Percentiles rank a stretch among this genome's conserved stretches.
phyloP scores from a whole-genome alignment of 225 moss, liverwort and hornwort genomes.

The Marchantia paleacea region DNA sequence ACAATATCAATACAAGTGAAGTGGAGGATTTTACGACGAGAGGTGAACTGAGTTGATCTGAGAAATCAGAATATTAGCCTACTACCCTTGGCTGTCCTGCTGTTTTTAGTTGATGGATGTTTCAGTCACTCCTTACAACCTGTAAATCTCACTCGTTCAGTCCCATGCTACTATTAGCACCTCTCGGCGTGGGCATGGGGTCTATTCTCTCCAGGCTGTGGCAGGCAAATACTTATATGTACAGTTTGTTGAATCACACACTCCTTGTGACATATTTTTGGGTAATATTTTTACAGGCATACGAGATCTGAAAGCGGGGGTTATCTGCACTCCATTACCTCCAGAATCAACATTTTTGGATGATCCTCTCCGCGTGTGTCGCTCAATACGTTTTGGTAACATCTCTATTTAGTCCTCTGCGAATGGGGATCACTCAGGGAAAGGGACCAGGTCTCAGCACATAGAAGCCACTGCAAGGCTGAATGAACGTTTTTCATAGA shows the following conservation, averaged over 20 bases:
- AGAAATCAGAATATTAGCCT: no score
- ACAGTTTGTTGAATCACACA: neutral
- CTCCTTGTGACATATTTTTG: neutral
- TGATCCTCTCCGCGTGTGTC: constrained; percentile 83
- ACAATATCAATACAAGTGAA: constrained; percentile 67
- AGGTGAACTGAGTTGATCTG: constrained; percentile 38
- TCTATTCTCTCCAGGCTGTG: no score
- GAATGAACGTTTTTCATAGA: no score
- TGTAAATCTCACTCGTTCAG: no score
- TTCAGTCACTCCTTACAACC: no score
- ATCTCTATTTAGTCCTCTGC: neutral
- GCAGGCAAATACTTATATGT: no score
- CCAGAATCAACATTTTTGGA: constrained; percentile 79
- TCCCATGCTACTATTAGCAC: no score
- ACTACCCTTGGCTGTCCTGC: no score
- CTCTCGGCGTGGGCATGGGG: no score
- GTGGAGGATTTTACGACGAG: constrained; percentile 72
- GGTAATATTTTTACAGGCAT: constrained; percentile 41
- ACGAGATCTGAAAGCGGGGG: constrained; percentile 58
- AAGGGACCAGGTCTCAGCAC: neutral
- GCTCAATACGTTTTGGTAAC: constrained; percentile 78
- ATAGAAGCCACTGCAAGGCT: neutral
- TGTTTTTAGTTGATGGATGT: no score
- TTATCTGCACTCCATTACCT: constrained; percentile 79
- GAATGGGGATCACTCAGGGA: neutral